These are phyloP conservation scores for Verticillium isaacii DNA, from an alignment of 2,329 filamentous ascomycete species.

Conservation along the genomic window DNA sequence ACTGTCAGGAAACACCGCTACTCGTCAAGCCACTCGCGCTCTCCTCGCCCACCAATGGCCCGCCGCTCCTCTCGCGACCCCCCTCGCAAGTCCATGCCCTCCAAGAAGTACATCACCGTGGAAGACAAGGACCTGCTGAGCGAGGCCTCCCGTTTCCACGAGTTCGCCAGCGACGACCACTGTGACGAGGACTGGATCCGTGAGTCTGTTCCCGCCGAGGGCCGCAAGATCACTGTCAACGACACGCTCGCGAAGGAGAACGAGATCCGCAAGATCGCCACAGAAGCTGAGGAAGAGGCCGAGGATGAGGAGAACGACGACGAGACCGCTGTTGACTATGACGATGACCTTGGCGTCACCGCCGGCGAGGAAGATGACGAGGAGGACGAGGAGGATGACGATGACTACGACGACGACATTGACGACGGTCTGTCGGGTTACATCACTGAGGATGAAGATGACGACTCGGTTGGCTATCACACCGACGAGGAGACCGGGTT, in stretches of 20 bases:
- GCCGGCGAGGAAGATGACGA: slow-evolving; percentile 47
- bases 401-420: slow-evolving; percentile 47
- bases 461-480: slow-evolving; percentile 63
- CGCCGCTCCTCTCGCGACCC: slow-evolving; percentile 31
- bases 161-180: slow-evolving; percentile 79
- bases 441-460: slow-evolving; percentile 44
- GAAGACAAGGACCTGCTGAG: slow-evolving; percentile 44
- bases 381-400: slow-evolving; percentile 46
- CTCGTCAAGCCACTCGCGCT: slow-evolving; percentile 12
- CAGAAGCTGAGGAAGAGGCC: slow-evolving; percentile 89
- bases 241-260: slow-evolving; percentile 91
- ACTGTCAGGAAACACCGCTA: slow-evolving; percentile 21
- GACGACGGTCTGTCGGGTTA: slow-evolving; percentile 27
- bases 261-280: slow-evolving; percentile 75
- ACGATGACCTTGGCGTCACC: slow-evolving; percentile 41
- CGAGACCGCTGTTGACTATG: slow-evolving; percentile 30
- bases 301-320: slow-evolving; percentile 62
- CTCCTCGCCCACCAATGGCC: slow-evolving; percentile 20
- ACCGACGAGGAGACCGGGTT: slow-evolving; percentile 68
- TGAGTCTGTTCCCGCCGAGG: slow-evolving; percentile 59
- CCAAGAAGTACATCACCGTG: slow-evolving; percentile 45
- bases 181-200: slow-evolving; percentile 89
- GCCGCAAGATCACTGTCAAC: slow-evolving; percentile 74
- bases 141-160: slow-evolving; percentile 70
- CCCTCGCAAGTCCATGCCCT: slow-evolving; percentile 19